Conservation (phyloP, 2,329 filamentous ascomycete genomes). For the Botryotinia narcissicola region DNA sequence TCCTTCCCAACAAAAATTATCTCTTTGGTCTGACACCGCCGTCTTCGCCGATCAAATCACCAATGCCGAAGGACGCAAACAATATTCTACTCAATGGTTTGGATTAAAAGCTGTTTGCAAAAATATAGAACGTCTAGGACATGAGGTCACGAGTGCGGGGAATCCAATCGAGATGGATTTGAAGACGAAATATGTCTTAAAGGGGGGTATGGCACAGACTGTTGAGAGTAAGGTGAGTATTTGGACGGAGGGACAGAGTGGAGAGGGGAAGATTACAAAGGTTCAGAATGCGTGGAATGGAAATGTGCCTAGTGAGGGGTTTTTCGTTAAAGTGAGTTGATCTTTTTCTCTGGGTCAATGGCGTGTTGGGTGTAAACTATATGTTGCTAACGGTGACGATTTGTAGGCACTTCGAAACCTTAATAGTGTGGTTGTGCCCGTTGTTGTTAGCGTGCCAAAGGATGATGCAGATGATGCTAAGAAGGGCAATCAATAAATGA, state of each 20-base stretch:
- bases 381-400: conserved; percentile 20
- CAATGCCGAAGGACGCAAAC: conserved; percentile 53
- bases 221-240: conserved; percentile 51
- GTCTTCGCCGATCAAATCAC: conserved; percentile 59
- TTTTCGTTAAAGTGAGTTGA: conserved; percentile 50
- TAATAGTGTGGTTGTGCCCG: conserved; percentile 51
- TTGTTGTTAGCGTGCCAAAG: conserved; percentile 52
- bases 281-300: conserved; percentile 57
- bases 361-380: conserved; percentile 40
- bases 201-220: conserved; percentile 50
- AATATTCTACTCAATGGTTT: conserved; percentile 53
- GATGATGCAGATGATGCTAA: conserved; percentile 51
- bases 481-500: conserved; percentile 26
- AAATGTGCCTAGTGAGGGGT: conserved; percentile 47
- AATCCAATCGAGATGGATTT: conserved; percentile 61
- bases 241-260: conserved; percentile 40
- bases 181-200: conserved; percentile 52
- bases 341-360: conserved; percentile 37
- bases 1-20: conserved; percentile 56
- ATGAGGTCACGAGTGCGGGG: conserved; percentile 52
- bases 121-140: conserved; percentile 54
- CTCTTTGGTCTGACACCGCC: conserved; percentile 57
- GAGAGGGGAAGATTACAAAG: conserved; percentile 45
- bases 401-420: conserved; percentile 51
- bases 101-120: conserved; percentile 57